These are phyloP conservation scores for Pichia sp. DNA, from an alignment of 1,139 yeast genomes.

Conservation along the genomic window DNA sequence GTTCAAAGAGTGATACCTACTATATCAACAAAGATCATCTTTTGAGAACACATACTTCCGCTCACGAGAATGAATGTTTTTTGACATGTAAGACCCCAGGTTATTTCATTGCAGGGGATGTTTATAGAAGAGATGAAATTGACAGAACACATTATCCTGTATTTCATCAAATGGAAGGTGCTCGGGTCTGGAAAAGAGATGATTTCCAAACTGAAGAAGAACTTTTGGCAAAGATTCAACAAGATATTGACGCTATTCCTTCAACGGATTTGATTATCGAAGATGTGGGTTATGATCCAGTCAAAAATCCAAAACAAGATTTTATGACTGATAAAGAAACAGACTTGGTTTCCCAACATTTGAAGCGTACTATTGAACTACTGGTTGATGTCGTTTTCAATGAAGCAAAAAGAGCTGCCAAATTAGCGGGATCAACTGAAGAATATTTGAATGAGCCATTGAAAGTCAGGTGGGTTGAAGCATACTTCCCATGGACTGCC, in stretches of 20 bases:
- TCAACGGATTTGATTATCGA: slow-evolving; percentile 64
- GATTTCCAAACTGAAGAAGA: slow-evolving; percentile 25
- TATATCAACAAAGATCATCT: slow-evolving; percentile 67
- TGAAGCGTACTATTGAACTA: slow-evolving; percentile 79
- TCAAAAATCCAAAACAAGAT: slow-evolving; percentile 69
- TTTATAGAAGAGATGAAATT: slow-evolving; percentile 89
- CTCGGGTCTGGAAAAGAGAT: slow-evolving; percentile 67
- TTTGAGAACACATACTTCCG: slow-evolving; percentile 86
- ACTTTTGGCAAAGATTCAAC: slow-evolving; percentile 35
- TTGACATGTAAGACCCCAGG: slow-evolving; percentile 65
- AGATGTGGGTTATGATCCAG: slow-evolving; percentile 54
- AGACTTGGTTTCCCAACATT: slow-evolving; percentile 61
- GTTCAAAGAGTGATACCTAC: slow-evolving; percentile 89
- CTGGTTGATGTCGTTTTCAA: slow-evolving; percentile 79
- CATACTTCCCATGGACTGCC: slow-evolving; percentile 96
- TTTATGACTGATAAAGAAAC: slow-evolving; percentile 66
- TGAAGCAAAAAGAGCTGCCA: slow-evolving; percentile 61
- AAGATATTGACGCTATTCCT: slow-evolving; percentile 62
- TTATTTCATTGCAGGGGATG: slow-evolving; percentile 90
- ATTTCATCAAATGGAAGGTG: slow-evolving; percentile 98
- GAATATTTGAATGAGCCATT: slow-evolving; percentile 67
- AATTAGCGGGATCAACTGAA: slow-evolving; percentile 53
- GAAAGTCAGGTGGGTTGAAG: slow-evolving; percentile 90
- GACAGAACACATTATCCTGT: slow-evolving; percentile 97
- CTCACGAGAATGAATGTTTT: slow-evolving; percentile 89